Percentiles rank a stretch among this genome's conserved stretches.
Evolutionary conservation across 352 stramenopile genomes (phyloP).

Genomic region (Thraustochytrium striatum): DNA sequence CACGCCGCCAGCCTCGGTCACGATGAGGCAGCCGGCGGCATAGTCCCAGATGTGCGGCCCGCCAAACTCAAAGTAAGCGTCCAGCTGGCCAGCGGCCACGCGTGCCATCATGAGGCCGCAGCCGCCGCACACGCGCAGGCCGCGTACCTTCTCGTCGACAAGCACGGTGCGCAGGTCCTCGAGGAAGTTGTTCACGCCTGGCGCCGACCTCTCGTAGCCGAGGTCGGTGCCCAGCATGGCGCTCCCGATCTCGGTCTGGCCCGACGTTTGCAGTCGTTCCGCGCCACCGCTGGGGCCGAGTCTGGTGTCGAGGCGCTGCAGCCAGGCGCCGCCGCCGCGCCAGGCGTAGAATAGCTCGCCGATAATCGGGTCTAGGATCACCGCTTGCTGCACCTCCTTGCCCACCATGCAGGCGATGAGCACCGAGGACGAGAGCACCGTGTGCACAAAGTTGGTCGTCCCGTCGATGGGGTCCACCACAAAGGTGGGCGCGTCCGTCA

Average conservation of each 20-base stretch:
- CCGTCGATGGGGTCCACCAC: constrained; percentile 45
- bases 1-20: constrained; percentile 34
- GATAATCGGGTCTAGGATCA: constrained; percentile 26
- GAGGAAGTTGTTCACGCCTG: constrained; percentile 25
- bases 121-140: constrained; percentile 12
- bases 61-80: constrained; percentile 25
- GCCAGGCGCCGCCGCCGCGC: neutral
- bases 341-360: constrained; percentile 29
- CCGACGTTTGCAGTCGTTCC: neutral
- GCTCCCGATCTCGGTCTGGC: constrained; percentile 1
- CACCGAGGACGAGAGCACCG: neutral
- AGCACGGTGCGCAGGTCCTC: constrained; percentile 8
- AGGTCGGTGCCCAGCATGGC: constrained; percentile 23
- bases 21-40: constrained; percentile 10
- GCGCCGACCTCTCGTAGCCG: constrained; percentile 22
- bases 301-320: constrained; percentile 2
- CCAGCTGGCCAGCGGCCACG: constrained; percentile 3
- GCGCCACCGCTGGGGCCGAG: neutral
- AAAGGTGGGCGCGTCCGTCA: constrained; percentile 38
- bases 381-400: neutral
- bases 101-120: constrained; percentile 15
- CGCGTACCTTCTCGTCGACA: constrained; percentile 12
- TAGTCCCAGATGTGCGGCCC: constrained; percentile 33
- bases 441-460: constrained; percentile 47
- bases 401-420: constrained; percentile 8